Evolutionary conservation across 1,284 basidiomycete species (phyloP).

Genomic region (Veloporphyrellus conicus): DNA sequence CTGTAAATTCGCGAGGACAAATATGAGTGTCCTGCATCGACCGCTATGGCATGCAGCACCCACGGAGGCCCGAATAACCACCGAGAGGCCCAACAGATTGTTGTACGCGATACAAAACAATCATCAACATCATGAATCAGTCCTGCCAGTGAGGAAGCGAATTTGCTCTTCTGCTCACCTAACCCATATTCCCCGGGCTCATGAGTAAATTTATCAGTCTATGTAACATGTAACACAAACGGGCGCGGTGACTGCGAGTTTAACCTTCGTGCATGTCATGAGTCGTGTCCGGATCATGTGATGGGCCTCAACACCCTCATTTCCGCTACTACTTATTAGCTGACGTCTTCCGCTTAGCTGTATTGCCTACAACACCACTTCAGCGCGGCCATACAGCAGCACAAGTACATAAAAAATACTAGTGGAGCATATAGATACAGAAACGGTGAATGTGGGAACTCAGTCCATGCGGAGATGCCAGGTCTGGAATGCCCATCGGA

Average conservation of each 20-base stretch:
- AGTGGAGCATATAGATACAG: conserved; percentile 27
- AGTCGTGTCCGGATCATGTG: conserved; percentile 39
- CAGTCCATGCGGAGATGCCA: conserved; percentile 27
- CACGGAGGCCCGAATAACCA: neutral
- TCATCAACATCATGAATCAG: neutral
- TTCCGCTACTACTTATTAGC: no score
- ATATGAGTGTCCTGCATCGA: no score
- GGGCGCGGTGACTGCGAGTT: no score
- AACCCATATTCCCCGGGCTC: conserved; percentile 22
- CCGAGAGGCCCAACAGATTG: neutral
- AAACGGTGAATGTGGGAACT: conserved; percentile 11
- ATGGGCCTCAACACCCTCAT: conserved; percentile 22
- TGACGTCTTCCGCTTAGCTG: conserved; percentile 21
- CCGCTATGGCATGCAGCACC: no score
- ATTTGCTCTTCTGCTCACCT: conserved; percentile 35
- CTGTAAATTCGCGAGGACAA: no score
- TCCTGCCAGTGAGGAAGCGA: conserved; percentile 34
- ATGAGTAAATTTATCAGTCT: no score
- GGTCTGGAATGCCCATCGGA: conserved; percentile 36
- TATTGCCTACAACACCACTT: conserved; percentile 32
- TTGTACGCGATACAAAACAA: neutral
- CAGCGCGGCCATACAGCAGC: neutral
- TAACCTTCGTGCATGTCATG: no score
- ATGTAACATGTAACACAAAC: no score
- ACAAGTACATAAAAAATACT: conserved; percentile 17